Base-by-base conservation (phyloP, 169 alveolate genomes). In the Plasmodium vinckei region DNA sequence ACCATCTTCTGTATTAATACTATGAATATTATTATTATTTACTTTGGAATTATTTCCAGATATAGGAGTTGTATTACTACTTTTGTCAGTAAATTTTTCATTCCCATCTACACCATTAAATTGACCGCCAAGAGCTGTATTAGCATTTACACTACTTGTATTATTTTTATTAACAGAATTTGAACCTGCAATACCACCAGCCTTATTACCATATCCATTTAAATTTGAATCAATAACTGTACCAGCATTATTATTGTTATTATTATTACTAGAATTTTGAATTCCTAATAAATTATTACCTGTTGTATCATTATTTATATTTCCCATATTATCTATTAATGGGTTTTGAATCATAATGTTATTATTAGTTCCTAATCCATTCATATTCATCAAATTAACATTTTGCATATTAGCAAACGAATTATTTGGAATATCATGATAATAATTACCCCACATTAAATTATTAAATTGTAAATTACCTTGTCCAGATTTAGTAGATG, bases 361-460 rank as follows among this genome's bases (percentile, higher is more conserved):
- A 79, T 23, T 67, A 57, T 53, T 57, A n/a, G 57, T 75, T 23
- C 46, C 68, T 46, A 63, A n/a, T 15, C 33, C 56, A 46, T 60
- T 19, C 17, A 21, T 75, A 46, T 46, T 75, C 46, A 75, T 39
- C 5, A 75, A 9, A 25, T 67, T 67, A 73, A 17, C 51, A 27
- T 9, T 15, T 60, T 46, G 54, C 33, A 60, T 53, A 1, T 39
- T 68, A 13, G 64, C 71, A 49, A 15, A 46, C 0, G 47, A 71
- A 17, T 51, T 65, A 21, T 25, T 71, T 5, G 88, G 17, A 12
- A 86, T 49, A 27, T 86, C 87, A n/a, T 53, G 91, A 39, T 86
- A 86, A 51, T 86, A 86, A 70, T 69, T 72, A 63, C 49, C 71
- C 91, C 91, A 86, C 77, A 86, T 47, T 27, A 86, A 56, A 64